phyloP scores from a whole-genome alignment of 2,329 filamentous ascomycete species.

The Nakataea oryzae region DNA sequence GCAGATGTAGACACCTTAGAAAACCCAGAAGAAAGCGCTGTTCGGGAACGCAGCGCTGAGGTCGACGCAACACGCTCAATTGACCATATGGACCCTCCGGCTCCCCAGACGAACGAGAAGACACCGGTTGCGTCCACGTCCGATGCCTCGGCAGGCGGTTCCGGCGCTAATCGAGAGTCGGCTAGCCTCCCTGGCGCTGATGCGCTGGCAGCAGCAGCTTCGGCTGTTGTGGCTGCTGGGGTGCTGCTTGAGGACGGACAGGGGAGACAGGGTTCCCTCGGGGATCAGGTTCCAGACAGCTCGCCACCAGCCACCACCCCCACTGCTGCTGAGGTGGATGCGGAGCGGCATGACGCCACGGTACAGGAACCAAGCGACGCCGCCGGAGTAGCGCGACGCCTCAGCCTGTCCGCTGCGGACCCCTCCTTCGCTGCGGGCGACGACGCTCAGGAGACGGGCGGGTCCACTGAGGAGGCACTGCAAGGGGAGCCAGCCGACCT shows the following conservation, averaged over 20 bases:
- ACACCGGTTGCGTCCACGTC: not conserved
- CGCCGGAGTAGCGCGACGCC: not conserved
- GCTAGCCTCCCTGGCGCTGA: not conserved
- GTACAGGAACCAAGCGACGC: not conserved
- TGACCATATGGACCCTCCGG: not conserved
- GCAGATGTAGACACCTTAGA: not conserved
- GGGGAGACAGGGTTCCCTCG: not conserved
- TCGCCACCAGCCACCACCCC: not conserved
- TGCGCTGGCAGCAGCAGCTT: not conserved
- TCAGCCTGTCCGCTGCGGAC: not conserved
- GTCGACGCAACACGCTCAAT: not conserved
- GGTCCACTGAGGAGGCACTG: slow-evolving; percentile 8
- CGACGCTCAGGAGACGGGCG: slow-evolving; percentile 7
- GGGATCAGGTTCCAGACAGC: not conserved
- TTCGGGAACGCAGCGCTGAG: not conserved
- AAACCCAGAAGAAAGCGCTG: not conserved
- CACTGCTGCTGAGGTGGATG: not conserved
- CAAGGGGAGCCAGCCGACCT: slow-evolving; percentile 9
- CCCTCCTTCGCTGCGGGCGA: not conserved
- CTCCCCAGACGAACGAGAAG: not conserved
- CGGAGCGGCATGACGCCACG: not conserved
- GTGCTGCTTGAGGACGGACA: not conserved
- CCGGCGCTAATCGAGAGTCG: not conserved
- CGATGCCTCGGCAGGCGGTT: not conserved
- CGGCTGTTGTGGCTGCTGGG: not conserved